Evolutionary conservation across 257 asterid genomes (phyloP), one percentile per base, ranked within the genome.

Genomic region (Solanum tarapatanum): DNA sequence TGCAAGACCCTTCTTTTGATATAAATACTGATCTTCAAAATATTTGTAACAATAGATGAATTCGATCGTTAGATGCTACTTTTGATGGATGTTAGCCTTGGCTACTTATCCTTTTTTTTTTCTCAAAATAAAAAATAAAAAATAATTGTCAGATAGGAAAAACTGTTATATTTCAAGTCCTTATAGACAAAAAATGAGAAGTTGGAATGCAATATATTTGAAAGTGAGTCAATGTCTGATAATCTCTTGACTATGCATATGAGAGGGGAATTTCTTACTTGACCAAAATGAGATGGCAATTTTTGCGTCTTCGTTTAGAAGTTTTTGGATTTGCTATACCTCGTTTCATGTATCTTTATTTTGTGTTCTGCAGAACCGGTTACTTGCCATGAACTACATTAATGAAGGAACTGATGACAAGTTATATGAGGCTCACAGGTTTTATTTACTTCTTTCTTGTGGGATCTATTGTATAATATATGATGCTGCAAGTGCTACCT

Each of bases 341-440:
- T 70, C 58, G 4, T 72, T 37, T 82, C 75, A 55, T 68, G 64
- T 72, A 28, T 30, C 58, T 14, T 75, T 85, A 79, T 32, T 30
- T 86, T 82, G 74, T 85, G 66, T 90, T 87, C 86, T 92, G 93
- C 98, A 97, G 99, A 97, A 97, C 86, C 99, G 99, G 72, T 90
- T 96, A 94, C 98, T 97, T 88, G 99, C 99, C n/a, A 92, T 97
- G 99, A 97, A 97, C 94, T 97, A 97, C 94, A 96, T 96, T 88
- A 91, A 96, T 87, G 98, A 95, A 89, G 99, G 99, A 87, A 86
- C 90, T 72, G 98, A 97, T 89, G 98, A 94, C 86, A 94, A 91
- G 91, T 74, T 97, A 82, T 93, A 91, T 75, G 96, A 96, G 90
- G 98, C 98, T 90, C 99, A 97, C 98, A 96, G 99, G 99, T 97